Base-by-base conservation (phyloP, 2,329 filamentous ascomycete species). In the Proliferodiscus dingleyae region DNA sequence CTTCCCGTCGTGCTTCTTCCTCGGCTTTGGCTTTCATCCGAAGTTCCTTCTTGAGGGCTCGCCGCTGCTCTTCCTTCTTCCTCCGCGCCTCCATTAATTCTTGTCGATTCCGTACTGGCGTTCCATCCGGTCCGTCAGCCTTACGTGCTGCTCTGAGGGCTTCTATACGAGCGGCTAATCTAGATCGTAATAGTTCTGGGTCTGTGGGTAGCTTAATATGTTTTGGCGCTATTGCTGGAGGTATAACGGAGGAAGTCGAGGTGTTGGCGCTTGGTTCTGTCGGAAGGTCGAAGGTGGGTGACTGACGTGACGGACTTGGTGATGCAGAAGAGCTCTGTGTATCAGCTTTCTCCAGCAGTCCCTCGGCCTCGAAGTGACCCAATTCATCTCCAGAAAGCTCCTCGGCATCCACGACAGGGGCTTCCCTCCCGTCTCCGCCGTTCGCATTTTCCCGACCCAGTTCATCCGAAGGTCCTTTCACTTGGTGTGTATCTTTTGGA, bases 61-160 rank as follows among this genome's bases (percentile, higher is more conserved):
- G 91, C 51, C 89, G 81, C 65, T 89, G 81, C 49, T 88, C 85
- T 64, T 95, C 87, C 70, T 95, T 96, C 62, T 83, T 81, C 52
- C 93, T 81, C 33, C 93, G 81, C 36, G 87, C 80, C 67, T 97
- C 93, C 58, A 98, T 89, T 10, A 98, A 77, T 63, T 97, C 90
- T 68, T 95, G 86, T 50, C 93, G 81, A 50, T 88, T 95, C 53
- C 86, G 82, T 46, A 91, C 87, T 13, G 86, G 83, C 60, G 85
- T 84, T 49, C 89, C 89, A 57, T 94, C 83, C 1, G 83, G 75
- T 5, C 86, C 88, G 57, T 94, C 89, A 5, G 91, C 90, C 66
- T 95, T 95, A 49, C 93, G 83, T 21, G 83, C 82, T 8, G 87
- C 86, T 49, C 91, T 86, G 40, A 97, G 80, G 37, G 84, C 84